Conservation (phyloP, 768 basidiomycete species). For the Termitomyces sp. region DNA sequence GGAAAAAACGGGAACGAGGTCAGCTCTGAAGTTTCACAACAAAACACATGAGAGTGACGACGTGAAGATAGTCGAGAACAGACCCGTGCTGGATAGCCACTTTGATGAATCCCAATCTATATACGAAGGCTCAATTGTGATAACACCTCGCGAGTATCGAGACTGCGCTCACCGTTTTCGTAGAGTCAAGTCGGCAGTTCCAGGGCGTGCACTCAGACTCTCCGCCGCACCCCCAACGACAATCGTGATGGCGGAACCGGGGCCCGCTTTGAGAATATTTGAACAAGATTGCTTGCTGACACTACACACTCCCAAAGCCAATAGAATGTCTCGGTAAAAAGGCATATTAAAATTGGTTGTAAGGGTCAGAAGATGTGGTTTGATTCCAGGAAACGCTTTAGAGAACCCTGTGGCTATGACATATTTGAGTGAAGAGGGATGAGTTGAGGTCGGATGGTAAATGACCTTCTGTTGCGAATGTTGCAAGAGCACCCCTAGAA, state of each 20-base stretch:
- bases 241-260: constrained; percentile 79
- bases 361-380: constrained; percentile 89
- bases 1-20: constrained; percentile 95
- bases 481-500: constrained; percentile 85
- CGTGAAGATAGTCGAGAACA: constrained; percentile 13
- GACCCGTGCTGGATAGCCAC: constrained; percentile 87
- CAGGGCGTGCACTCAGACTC: constrained; percentile 89
- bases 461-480: constrained; percentile 92
- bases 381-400: constrained; percentile 82
- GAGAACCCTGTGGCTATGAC: constrained; percentile 85
- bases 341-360: constrained; percentile 89
- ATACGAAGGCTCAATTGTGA: neutral
- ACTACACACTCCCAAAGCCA: constrained; percentile 86
- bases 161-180: constrained; percentile 54
- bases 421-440: neutral
- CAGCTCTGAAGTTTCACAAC: constrained; percentile 57
- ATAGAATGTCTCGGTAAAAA: constrained; percentile 88
- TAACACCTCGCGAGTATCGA: neutral
- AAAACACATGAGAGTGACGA: neutral
- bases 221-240: constrained; percentile 97
- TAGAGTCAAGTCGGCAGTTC: constrained; percentile 90
- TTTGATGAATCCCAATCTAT: constrained; percentile 92
- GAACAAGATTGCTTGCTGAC: constrained; percentile 90
- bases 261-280: constrained; percentile 71
- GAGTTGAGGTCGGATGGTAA: constrained; percentile 4